Evolutionary conservation across 2,329 filamentous ascomycete genomes (phyloP), one percentile per base, ranked within the genome.

Genomic region (Aulographum hederae): DNA sequence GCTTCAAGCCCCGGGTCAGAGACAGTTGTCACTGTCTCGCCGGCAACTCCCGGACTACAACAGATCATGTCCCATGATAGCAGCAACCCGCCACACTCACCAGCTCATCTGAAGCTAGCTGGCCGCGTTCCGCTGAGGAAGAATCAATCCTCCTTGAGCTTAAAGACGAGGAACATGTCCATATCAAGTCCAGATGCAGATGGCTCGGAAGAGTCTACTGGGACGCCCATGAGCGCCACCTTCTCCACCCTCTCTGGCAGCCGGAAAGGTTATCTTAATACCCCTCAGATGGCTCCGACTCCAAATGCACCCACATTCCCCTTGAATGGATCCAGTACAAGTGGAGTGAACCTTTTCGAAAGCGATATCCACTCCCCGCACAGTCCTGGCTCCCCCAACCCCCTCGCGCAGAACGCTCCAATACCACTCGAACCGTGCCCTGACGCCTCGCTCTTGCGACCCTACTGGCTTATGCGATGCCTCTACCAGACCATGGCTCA

Each of bases 391-490:
- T 73, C 71, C n/a, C 14, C 29, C 10, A 74, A 76, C 34, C 60
- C 65, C 3, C 50, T 67, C n/a, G 60, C 63, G 10, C 46, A 60
- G 0, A 73, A 82, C 40, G 68, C 73, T 1, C 85, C 85, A 10
- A 66, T 76, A 15, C 71, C 82, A 0, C 65, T 98, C 4, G 89
- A 98, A 47, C 79, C 89, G 3, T 98, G 91, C 48, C 89, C 89
- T 1, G 80, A 78, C 21, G 82, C 91, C 26, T 75, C 77, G 37
- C 66, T 94, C 44, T 64, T 95, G n/a, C 74, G 89, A 14, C 91
- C 89, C 2, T 98, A 94, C 53, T 98, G 89, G 89, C 63, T 98
- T 28, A 93, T 98, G 81, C 74, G 89, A 33, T 85, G 79, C 38
- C 65, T 98, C 17, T 92, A 89, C 48, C 82, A 94, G 50, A 93